These are phyloP conservation scores for Acanthochlamys bracteata DNA, from an alignment of 106 monocot species.

Conservation along the genomic window DNA sequence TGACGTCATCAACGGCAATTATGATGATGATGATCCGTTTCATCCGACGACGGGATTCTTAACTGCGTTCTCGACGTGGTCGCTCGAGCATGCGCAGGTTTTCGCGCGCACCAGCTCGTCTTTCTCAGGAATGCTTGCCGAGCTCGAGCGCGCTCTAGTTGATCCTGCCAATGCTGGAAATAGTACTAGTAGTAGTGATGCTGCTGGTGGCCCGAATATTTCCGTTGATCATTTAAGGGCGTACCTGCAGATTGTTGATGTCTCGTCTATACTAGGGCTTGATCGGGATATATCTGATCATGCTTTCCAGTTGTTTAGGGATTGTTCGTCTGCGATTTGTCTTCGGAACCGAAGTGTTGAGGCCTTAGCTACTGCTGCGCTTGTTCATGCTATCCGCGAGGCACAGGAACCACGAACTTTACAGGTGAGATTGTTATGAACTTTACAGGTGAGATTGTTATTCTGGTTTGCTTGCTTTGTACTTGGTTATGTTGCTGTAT, in stretches of 20 bases:
- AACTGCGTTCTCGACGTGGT: conserved; percentile 87
- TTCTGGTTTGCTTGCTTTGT: background rate
- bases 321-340: conserved; percentile 85
- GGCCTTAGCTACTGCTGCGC: conserved; percentile 93
- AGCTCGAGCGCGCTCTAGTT: conserved; percentile 82
- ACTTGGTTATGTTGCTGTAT: background rate
- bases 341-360: conserved; percentile 89
- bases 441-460: too few relatives aligned
- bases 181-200: too few relatives aligned
- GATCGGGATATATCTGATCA: conserved; percentile 85
- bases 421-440: conserved; percentile 63
- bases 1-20: background rate
- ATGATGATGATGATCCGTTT: conserved; percentile 76
- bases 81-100: conserved; percentile 57
- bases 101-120: conserved; percentile 60
- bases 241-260: conserved; percentile 89
- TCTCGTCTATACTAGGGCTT: conserved; percentile 70
- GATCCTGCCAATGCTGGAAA: conserved; percentile 8
- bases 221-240: conserved; percentile 81
- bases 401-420: conserved; percentile 94
- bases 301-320: conserved; percentile 84
- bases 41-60: conserved; percentile 74
- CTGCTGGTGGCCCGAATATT: conserved; percentile 44
- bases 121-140: conserved; percentile 84
- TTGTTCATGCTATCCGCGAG: conserved; percentile 95